Evolutionary conservation across 2,329 filamentous ascomycete species (phyloP).

Genomic region (Calonectria honghensis): DNA sequence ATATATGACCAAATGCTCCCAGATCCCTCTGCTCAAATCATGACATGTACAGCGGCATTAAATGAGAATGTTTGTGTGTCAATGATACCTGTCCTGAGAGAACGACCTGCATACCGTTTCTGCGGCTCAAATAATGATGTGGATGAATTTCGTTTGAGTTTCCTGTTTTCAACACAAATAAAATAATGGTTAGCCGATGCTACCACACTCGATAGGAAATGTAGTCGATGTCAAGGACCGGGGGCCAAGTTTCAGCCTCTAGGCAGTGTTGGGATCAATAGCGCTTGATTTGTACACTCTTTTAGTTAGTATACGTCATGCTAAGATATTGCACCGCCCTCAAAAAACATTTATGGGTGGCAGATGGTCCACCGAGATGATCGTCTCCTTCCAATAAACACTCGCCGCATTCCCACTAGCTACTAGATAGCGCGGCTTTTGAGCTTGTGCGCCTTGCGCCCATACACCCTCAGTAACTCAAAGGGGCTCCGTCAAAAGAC

Average conservation of each 20-base stretch:
- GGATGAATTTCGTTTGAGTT: no score
- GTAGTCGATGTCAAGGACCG: no score
- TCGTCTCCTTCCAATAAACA: background rate
- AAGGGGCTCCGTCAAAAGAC: background rate
- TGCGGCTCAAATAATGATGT: background rate
- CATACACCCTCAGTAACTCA: background rate
- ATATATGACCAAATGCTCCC: background rate
- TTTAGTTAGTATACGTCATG: background rate
- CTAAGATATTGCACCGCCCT: background rate
- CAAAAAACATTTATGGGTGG: background rate
- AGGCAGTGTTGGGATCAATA: background rate
- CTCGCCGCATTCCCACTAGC: background rate
- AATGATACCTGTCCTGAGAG: background rate
- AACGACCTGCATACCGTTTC: background rate
- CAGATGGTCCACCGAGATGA: background rate
- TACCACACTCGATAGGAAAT: background rate
- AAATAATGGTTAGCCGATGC: background rate
- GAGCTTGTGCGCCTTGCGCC: background rate
- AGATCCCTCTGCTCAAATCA: no score
- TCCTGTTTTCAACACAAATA: background rate
- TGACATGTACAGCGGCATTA: no score
- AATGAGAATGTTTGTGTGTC: no score
- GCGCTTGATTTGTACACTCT: background rate
- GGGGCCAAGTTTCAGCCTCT: background rate
- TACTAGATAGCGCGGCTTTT: background rate